Conservation (phyloP, 2,329 filamentous ascomycete genomes). For the Aspergillus tanneri region DNA sequence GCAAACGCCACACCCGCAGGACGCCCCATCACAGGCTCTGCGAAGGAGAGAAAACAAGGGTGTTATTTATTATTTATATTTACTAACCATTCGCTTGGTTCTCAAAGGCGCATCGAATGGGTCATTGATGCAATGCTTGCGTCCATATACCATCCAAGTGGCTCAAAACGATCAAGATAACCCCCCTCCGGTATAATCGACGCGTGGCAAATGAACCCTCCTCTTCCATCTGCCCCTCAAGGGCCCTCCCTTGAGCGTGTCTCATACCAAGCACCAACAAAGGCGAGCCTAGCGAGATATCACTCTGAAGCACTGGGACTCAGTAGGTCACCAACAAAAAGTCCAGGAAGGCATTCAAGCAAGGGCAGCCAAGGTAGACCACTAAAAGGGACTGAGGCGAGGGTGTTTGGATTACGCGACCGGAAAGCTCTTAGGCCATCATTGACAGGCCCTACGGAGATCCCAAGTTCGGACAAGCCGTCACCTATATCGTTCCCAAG, state of each 20-base stretch:
- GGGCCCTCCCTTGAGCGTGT: conserved; percentile 43
- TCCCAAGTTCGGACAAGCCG: conserved; percentile 13
- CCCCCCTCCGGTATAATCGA: conserved; percentile 46
- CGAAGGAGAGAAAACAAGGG: background rate
- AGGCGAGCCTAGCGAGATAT: conserved; percentile 61
- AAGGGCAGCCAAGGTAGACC: conserved; percentile 10
- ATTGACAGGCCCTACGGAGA: conserved; percentile 29
- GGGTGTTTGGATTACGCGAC: conserved; percentile 34
- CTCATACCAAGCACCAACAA: conserved; percentile 67
- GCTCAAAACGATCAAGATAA: conserved; percentile 61
- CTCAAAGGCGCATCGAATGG: background rate
- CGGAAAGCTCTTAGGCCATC: conserved; percentile 41
- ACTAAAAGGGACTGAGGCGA: conserved; percentile 14
- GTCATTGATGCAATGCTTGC: conserved; percentile 24
- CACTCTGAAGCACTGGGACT: conserved; percentile 58
- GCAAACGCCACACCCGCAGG: conserved; percentile 29
- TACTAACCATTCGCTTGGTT: no score
- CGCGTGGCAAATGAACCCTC: conserved; percentile 41
- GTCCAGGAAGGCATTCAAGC: no score
- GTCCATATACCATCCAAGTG: conserved; percentile 59
- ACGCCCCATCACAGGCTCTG: background rate
- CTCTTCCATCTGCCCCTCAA: conserved; percentile 19
- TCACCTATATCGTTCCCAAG: conserved; percentile 26
- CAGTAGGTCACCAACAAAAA: conserved; percentile 41
- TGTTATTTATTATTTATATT: no score